Evolutionary conservation across 192 early-diverging fungal species (phyloP), one percentile per base, ranked within the genome.

Genomic region (Coemansia sp.): DNA sequence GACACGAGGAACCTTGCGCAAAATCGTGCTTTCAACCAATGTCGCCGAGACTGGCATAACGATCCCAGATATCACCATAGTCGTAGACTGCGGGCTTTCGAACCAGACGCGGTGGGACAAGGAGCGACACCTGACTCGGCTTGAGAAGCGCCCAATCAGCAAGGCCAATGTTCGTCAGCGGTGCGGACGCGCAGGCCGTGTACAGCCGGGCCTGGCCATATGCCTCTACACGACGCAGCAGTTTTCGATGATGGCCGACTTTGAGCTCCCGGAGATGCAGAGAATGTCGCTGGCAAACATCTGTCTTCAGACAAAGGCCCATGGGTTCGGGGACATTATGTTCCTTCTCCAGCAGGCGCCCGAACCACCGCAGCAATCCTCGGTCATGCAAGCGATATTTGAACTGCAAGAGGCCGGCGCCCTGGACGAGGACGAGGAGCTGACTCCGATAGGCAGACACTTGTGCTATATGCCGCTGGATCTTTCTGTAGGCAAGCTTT

Each of bases 11-110:
- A 80, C 84, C 16, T 80, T 81, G 2, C 84, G 96, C n/a, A 96
- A 95, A 69, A 85, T 94, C 0, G 84, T 98, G 7, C 85, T 98
- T 1, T 83, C 94, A 0, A 95, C 94, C 25, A 95, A 95, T 49
- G 89, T 94, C 29, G 94, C 94, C 0, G 94, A 96, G 35, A 72
- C 72, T 3, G 67, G 77, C 25, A 75, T 78, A 53, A 73, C 68
- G 8, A 88, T 86, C 37, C 89, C 93, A n/a, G 89, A 88, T 25
- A 70, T 91, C 30, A 85, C 87, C 1, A 79, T 87, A 42, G 89
- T 91, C 0, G 83, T 91, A 51, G 89, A 91, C 74, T 81, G 82
- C n/a, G 89, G 89, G 2, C 59, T 85, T 16, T 81, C 88, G 12
- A 89, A 88, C 61, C 86, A 89, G 64, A 83, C 84, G 5, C 62